These are phyloP conservation scores for Fusarium subglutinans DNA, from an alignment of 2,329 filamentous ascomycete genomes.

Conservation along the genomic window DNA sequence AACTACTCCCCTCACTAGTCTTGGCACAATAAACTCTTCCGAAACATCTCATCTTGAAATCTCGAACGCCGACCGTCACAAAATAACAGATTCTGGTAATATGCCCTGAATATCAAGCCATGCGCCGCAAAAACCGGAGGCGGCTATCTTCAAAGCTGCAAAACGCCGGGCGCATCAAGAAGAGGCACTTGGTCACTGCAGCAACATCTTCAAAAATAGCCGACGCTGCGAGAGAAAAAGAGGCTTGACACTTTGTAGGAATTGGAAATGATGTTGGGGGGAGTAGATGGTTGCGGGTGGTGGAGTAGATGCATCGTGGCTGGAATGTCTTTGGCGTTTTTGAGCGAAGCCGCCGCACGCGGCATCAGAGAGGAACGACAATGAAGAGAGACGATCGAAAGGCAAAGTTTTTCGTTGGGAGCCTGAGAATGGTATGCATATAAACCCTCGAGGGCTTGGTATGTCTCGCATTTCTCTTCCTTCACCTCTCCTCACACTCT, in stretches of 20 bases:
- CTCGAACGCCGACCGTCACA: neutral
- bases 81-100: neutral
- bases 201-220: slow-evolving; percentile 1
- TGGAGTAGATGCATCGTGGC: slow-evolving; percentile 21
- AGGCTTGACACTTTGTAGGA: neutral
- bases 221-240: neutral
- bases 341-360: slow-evolving; percentile 15
- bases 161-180: neutral
- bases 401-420: neutral
- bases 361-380: neutral
- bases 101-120: slow-evolving; percentile 20
- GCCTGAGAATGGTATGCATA: neutral
- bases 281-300: slow-evolving; percentile 28
- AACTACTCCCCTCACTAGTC: neutral
- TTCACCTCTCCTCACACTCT: neutral
- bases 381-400: neutral
- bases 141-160: neutral
- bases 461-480: neutral
- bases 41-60: neutral
- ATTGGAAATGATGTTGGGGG: neutral
- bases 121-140: neutral
- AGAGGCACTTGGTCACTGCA: neutral
- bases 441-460: slow-evolving; percentile 13
- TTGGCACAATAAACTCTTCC: neutral
- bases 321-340: slow-evolving; percentile 31